These are phyloP conservation scores for Rhodosporidiobolus odoratus DNA, from an alignment of 768 basidiomycete species.

Conservation along the genomic window DNA sequence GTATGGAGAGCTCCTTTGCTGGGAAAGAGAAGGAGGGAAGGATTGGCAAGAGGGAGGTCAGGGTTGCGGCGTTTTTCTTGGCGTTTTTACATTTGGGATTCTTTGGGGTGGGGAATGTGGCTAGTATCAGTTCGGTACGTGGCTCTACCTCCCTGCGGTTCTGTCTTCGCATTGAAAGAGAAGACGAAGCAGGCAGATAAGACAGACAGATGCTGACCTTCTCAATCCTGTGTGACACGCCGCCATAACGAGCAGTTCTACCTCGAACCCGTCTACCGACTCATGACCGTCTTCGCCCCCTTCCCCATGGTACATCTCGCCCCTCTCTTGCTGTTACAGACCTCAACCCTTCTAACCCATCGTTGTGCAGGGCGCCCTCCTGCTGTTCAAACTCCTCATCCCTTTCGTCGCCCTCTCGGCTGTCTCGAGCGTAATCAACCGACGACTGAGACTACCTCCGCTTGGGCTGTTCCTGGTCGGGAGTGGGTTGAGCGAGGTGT, in stretches of 20 bases:
- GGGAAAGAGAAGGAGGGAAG: background rate
- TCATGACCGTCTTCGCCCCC: constrained; percentile 77
- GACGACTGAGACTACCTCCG: constrained; percentile 62
- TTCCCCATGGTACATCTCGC: constrained; percentile 66
- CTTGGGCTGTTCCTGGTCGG: constrained; percentile 76
- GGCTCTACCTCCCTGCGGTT: background rate
- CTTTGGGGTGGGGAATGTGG: constrained; percentile 68
- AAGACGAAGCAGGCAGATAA: too few relatives aligned
- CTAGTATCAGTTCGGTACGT: constrained; percentile 64
- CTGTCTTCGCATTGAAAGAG: too few relatives aligned
- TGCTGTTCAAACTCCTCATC: constrained; percentile 72
- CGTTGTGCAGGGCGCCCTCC: constrained; percentile 21
- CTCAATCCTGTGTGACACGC: background rate
- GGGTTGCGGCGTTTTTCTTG: constrained; percentile 73
- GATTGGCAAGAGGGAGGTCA: constrained; percentile 55
- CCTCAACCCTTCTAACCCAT: constrained; percentile 48
- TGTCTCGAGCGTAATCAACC: constrained; percentile 63
- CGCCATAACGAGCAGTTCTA: constrained; percentile 60
- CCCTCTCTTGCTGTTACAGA: constrained; percentile 50
- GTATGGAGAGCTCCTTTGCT: constrained; percentile 52
- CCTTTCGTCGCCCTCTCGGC: constrained; percentile 74
- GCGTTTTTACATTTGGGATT: constrained; percentile 83
- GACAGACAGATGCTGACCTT: too few relatives aligned
- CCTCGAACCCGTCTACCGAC: constrained; percentile 76
- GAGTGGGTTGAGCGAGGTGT: constrained; percentile 66